phyloP scores from a whole-genome alignment of 2,329 filamentous ascomycete genomes.

The Penicillium thymicola region DNA sequence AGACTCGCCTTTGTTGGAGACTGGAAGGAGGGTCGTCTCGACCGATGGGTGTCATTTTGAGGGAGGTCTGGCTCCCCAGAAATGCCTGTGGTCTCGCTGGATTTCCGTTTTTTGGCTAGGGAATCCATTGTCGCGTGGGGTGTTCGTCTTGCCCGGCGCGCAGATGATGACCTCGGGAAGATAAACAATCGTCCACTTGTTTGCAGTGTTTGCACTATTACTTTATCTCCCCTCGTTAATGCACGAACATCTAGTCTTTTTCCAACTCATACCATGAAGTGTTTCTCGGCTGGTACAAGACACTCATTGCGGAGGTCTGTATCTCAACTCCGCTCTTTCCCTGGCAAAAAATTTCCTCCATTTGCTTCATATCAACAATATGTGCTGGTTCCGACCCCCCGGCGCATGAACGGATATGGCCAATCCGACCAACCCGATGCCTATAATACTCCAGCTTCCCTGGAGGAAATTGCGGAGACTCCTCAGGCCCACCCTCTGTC shows the following conservation, averaged over 20 bases:
- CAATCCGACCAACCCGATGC: constrained; percentile 5
- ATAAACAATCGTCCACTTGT: constrained; percentile 30
- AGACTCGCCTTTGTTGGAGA: constrained; percentile 66
- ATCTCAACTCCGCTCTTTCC: neutral
- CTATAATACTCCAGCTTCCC: constrained; percentile 8
- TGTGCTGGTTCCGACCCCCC: constrained; percentile 19
- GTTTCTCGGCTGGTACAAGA: constrained; percentile 18
- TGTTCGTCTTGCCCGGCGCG: constrained; percentile 35
- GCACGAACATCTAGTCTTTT: neutral
- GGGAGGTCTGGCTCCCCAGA: constrained; percentile 38
- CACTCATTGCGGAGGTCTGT: constrained; percentile 17
- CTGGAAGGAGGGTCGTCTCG: constrained; percentile 56
- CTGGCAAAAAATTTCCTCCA: neutral
- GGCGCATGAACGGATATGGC: constrained; percentile 19
- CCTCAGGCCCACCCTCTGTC: constrained; percentile 41
- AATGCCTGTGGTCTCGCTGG: constrained; percentile 53
- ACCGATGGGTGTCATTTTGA: constrained; percentile 27
- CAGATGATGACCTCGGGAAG: constrained; percentile 2
- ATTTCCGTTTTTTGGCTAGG: constrained; percentile 63
- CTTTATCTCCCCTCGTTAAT: constrained; percentile 23
- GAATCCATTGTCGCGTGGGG: constrained; percentile 40
- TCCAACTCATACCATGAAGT: constrained; percentile 27
- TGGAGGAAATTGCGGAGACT: constrained; percentile 8
- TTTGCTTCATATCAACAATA: constrained; percentile 15
- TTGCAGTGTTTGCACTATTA: constrained; percentile 35